phyloP scores from a whole-genome alignment of 257 asterid species.

The Anisodus tanguticus region DNA sequence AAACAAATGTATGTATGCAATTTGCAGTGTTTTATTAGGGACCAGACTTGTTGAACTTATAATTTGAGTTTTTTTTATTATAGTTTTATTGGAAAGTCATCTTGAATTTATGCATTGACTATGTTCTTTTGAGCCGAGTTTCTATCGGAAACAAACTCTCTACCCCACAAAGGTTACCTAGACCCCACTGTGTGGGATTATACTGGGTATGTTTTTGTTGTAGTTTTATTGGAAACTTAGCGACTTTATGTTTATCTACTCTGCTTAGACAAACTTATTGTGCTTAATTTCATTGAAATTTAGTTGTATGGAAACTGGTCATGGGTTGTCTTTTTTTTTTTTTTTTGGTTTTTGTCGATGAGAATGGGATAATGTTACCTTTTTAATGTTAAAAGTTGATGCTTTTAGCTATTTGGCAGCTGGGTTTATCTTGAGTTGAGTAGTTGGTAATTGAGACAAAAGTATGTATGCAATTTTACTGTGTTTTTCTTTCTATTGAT shows the following conservation, averaged over 20 bases:
- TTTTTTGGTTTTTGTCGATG: not conserved
- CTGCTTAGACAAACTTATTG: not conserved
- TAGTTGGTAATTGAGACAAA: not conserved
- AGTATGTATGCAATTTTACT: not conserved
- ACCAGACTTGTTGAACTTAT: too few relatives aligned
- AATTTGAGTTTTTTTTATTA: too few relatives aligned
- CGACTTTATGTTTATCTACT: not conserved
- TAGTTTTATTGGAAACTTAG: not conserved
- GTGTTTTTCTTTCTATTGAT: not conserved
- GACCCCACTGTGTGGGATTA: too few relatives aligned
- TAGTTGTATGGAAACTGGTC: not conserved
- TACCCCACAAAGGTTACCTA: too few relatives aligned
- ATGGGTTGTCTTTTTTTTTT: not conserved
- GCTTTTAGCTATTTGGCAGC: not conserved
- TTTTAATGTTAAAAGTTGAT: not conserved
- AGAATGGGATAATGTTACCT: not conserved
- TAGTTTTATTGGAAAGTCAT: too few relatives aligned
- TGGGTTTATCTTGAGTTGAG: not conserved
- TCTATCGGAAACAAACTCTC: too few relatives aligned
- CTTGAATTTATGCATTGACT: too few relatives aligned
- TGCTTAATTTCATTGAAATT: not conserved
- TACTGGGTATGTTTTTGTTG: too few relatives aligned
- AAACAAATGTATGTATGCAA: too few relatives aligned
- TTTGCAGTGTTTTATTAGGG: too few relatives aligned
- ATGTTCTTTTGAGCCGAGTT: too few relatives aligned